Conservation (phyloP, 495 filamentous ascomycete species). For the Trichoderma asperelloides region DNA sequence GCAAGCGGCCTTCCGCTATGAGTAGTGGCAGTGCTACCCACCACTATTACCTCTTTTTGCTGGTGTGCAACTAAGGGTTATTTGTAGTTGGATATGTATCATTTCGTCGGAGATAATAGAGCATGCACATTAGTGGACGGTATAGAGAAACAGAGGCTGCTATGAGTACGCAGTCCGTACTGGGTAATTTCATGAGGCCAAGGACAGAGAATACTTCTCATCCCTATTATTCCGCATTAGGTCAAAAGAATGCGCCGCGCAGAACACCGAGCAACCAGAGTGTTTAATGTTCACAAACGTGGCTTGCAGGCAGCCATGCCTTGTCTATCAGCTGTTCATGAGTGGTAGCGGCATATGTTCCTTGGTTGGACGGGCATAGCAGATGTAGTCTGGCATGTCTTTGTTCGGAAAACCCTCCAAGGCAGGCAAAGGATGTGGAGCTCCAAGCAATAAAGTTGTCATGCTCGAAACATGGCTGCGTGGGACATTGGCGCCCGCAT, state of each 20-base stretch:
- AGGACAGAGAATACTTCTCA: neutral
- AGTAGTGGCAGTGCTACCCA: no score
- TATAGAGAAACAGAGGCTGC: no score
- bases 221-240: neutral
- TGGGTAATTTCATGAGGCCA: neutral
- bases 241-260: neutral
- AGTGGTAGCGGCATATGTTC: neutral
- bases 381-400: neutral
- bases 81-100: no score
- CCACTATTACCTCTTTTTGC: no score
- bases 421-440: neutral
- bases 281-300: no score
- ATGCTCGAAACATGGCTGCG: neutral
- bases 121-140: no score
- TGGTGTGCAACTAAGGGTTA: no score
- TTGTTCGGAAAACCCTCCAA: neutral
- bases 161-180: no score
- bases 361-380: neutral
- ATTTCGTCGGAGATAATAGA: neutral
- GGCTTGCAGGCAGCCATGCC: no score
- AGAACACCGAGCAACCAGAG: neutral
- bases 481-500: conserved; percentile 3
- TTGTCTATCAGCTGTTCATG: neutral
- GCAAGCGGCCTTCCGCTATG: neutral
- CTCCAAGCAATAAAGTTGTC: neutral